Evolutionary conservation across 306 rosid species (phyloP), one percentile per base, ranked within the genome.

Genomic region (Luffa aegyptiaca): DNA sequence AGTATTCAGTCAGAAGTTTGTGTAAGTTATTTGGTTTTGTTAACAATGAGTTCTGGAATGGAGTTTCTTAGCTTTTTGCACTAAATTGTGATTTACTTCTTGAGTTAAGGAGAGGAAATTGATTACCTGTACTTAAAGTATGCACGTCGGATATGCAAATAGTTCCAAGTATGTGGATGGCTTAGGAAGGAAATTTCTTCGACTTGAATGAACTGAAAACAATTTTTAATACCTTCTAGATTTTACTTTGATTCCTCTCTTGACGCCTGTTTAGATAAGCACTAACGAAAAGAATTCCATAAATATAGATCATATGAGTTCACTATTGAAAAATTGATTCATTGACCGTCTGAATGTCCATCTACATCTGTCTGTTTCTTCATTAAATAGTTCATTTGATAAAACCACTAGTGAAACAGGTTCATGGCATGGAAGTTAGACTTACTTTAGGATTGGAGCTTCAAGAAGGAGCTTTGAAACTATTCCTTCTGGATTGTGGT

Each of bases 341-440:
- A 21, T 45, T 45, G 39, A 44, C 57, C 56, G 21, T 71, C 59
- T 75, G 16, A 42, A 31, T 77, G 75, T 84, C 49, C 79, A 21
- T 82, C 53, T 39, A 3, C 58, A 26, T 36, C 31, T 61, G 33
- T 77, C 21, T 73, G 78, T 81, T 64, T 42, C n/a, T 66, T 79
- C 66, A 83, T 63, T 62, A 77, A 58, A 48, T 84, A 39, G 64
- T 36, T 83, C 51, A 77, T 72, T 85, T 88, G 87, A 86, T 74
- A 77, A 65, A 89, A 62, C 61, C 85, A 63, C 59, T 90, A 79
- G 42, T 86, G 76, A 83, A 58, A 58, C 79, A 94, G 98, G 97
- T 94, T 78, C 92, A 90, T 81, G 97, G 93, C 86, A 84, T 95
- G 97, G 89, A 91, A 83, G 84, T 95, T 21, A 88, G 89, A 79